Evolutionary conservation across 805 yeast species (phyloP), one percentile per base, ranked within the genome.

Genomic region (Ogataea paraovalis): DNA sequence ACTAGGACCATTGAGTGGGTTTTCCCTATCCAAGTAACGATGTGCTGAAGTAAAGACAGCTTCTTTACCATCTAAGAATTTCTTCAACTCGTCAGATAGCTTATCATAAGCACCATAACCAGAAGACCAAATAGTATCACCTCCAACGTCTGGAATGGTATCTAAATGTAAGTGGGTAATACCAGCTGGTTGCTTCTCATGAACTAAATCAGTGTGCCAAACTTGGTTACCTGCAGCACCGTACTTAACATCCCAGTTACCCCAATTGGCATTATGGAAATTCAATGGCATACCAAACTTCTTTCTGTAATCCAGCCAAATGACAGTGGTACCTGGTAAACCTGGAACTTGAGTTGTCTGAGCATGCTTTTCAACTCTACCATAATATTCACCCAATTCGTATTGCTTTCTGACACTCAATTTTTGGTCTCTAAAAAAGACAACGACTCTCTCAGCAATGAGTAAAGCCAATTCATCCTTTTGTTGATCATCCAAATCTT

Each of bases 101-200:
- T 73, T 74, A 52, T 78, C 82, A 57, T 73, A 78, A 33, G 80
- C 78, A 34, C 71, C 82, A 55, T 76, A 76, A 14, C 80, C 80
- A 34, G 78, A 71, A 6, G 75, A 62, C 78, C 79, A 77, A 14
- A 66, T 51, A 13, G 82, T 78, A 59, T 78, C 82, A 50, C 82
- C 82, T 39, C 82, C 82, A 30, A 71, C 72, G 2, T 51, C 52
- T 18, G 78, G 78, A 56, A 74, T 67, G 25, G 76, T 67, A 54
- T 76, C 78, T 55, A 72, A 69, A 51, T 75, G 75, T 53, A 79
- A 65, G 48, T 70, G 72, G 10, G 83, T 76, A 53, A 69, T 64
- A 18, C 77, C 78, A 3, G 81, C 73, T 9, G 82, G 80, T 44
- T 73, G 75, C 41, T 68, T 64, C 61, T 77, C 82, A 55, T 76